These are phyloP conservation scores for Colletotrichum endophyticum DNA, from an alignment of 2,329 filamentous ascomycete species.

Conservation along the genomic window DNA sequence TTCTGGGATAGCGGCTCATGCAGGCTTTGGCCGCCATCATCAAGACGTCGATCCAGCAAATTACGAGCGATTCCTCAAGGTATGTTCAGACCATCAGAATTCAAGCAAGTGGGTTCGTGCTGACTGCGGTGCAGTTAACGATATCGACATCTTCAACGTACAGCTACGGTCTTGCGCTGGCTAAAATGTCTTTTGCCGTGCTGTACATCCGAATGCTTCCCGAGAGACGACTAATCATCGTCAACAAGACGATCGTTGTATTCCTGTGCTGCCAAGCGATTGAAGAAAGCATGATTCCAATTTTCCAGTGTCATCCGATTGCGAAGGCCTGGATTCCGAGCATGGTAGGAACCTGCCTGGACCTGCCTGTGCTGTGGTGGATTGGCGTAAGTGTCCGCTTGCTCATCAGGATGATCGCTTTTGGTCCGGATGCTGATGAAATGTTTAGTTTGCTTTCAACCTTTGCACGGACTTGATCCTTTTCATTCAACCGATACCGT, in stretches of 20 bases:
- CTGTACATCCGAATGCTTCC: slow-evolving; percentile 36
- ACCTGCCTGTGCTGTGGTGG: slow-evolving; percentile 36
- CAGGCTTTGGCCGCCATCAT: neutral
- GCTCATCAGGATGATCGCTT: neutral
- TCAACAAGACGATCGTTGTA: slow-evolving; percentile 31
- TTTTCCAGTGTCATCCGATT: slow-evolving; percentile 32
- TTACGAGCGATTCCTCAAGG: neutral
- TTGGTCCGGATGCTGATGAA: neutral
- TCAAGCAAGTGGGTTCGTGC: neutral
- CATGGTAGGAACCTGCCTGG: slow-evolving; percentile 26
- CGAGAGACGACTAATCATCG: slow-evolving; percentile 23
- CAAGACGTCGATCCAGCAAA: neutral
- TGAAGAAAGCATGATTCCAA: slow-evolving; percentile 31
- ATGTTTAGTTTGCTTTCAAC: slow-evolving; percentile 32
- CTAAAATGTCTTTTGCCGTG: slow-evolving; percentile 36
- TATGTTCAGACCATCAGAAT: neutral
- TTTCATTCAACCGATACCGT: slow-evolving; percentile 39
- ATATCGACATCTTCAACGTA: slow-evolving; percentile 30
- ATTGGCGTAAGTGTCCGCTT: slow-evolving; percentile 28
- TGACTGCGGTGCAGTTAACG: neutral
- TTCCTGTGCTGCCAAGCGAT: slow-evolving; percentile 32
- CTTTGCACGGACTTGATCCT: slow-evolving; percentile 38
- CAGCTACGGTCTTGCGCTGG: slow-evolving; percentile 31
- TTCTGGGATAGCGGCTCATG: neutral
- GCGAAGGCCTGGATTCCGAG: slow-evolving; percentile 29